phyloP scores from a whole-genome alignment of 306 rosid species.

The Luffa acutangula region DNA sequence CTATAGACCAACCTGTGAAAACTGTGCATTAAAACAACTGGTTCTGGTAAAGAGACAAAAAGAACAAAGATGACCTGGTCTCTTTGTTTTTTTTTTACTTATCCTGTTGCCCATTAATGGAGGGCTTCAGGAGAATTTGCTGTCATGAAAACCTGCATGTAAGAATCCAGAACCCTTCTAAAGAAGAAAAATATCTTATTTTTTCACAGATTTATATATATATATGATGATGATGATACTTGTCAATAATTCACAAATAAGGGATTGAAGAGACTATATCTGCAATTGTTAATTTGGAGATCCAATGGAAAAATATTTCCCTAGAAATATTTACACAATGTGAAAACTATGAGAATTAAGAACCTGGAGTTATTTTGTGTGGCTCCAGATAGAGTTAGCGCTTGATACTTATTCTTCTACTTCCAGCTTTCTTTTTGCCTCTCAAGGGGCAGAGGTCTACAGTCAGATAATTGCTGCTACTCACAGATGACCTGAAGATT shows the following conservation, averaged over 20 bases:
- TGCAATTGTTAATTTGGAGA: constrained; percentile 5
- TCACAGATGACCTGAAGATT: constrained; percentile 9
- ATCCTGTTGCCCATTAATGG: not conserved
- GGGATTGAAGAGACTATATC: not conserved
- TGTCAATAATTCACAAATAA: constrained; percentile 2
- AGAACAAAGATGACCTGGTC: not conserved
- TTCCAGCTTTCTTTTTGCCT: not conserved
- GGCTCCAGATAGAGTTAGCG: constrained; percentile 11
- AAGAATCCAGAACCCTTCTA: not conserved
- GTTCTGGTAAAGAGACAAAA: not conserved
- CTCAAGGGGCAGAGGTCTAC: not conserved
- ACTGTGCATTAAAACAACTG: not conserved
- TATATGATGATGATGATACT: not conserved
- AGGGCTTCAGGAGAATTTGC: not conserved
- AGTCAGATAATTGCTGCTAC: not conserved
- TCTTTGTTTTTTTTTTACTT: not conserved
- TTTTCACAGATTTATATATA: constrained; percentile 5
- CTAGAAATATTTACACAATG: constrained; percentile 6
- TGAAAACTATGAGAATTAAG: constrained; percentile 10
- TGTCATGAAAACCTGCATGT: not conserved
- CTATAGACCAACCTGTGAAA: not conserved
- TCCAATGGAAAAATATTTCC: constrained; percentile 3
- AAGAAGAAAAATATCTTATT: not conserved
- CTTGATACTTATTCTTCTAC: not conserved
- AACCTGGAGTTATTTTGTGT: constrained; percentile 9